Percentiles rank a stretch among this genome's conserved stretches.
phyloP scores from a whole-genome alignment of 177 flowering plant genomes.

The Vitis hybrid region DNA sequence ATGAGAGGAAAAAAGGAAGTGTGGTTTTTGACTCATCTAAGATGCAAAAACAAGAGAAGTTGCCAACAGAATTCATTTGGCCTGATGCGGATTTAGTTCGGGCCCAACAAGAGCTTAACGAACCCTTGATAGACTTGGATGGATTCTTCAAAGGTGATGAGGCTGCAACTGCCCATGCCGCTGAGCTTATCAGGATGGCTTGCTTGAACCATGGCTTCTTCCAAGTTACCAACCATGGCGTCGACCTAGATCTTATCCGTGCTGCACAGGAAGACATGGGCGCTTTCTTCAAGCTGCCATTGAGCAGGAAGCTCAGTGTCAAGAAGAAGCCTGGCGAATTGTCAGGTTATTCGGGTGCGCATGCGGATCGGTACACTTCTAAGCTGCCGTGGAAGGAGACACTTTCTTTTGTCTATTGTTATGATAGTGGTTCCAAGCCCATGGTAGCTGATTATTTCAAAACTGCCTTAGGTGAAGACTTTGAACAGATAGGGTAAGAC shows the following conservation, averaged over 20 bases:
- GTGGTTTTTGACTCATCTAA: conserved; percentile 23
- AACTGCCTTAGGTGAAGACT: conserved; percentile 30
- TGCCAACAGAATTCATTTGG: conserved; percentile 47
- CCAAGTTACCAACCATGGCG: conserved; percentile 47
- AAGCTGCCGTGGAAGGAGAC: conserved; percentile 68
- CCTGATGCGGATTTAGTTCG: conserved; percentile 23
- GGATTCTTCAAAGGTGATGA: conserved; percentile 35
- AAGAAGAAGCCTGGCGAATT: conserved; percentile 24
- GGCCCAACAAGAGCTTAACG: conserved; percentile 26
- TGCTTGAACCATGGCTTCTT: conserved; percentile 51
- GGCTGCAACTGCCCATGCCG: conserved; percentile 20
- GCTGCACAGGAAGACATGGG: conserved; percentile 33
- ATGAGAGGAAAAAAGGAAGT: conserved; percentile 4
- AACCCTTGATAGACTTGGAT: conserved; percentile 38
- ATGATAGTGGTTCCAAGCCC: neutral
- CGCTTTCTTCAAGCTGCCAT: conserved; percentile 32
- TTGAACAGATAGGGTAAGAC: conserved; percentile 37
- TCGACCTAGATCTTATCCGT: conserved; percentile 26
- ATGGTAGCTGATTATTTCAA: conserved; percentile 33
- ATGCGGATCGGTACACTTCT: conserved; percentile 30
- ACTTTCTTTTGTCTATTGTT: conserved; percentile 31
- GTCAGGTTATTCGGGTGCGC: conserved; percentile 45
- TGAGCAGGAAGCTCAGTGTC: conserved; percentile 20
- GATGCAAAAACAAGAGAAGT: conserved; percentile 20
- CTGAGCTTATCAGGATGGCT: conserved; percentile 26